These are phyloP conservation scores for Phyllostachys edulis DNA, from an alignment of 176 grass and related monocot species.

Conservation along the genomic window DNA sequence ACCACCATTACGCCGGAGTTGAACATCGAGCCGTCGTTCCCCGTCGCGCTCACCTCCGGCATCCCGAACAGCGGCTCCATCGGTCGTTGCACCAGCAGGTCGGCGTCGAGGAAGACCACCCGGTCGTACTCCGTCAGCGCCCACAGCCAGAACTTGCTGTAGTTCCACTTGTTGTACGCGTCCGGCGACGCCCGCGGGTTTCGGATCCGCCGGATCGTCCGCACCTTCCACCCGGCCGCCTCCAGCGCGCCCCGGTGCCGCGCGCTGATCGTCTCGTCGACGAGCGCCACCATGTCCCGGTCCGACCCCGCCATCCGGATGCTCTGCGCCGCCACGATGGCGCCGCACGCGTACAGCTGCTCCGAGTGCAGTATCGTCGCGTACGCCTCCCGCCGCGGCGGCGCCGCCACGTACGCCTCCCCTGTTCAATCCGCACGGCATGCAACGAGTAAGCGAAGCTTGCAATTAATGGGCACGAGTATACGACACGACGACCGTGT, in stretches of 20 bases:
- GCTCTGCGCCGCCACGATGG: conserved; percentile 46
- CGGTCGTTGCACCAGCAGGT: conserved; percentile 45
- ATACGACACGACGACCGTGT: no score
- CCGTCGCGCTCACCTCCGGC: conserved; percentile 50
- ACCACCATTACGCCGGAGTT: conserved; percentile 65
- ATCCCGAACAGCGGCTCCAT: conserved; percentile 39
- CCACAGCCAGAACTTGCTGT: conserved; percentile 69
- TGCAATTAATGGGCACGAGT: neutral
- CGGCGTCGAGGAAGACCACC: conserved; percentile 58
- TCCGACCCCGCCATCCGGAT: conserved; percentile 31
- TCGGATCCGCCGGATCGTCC: conserved; percentile 28
- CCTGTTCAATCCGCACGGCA: neutral
- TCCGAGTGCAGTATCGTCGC: conserved; percentile 58
- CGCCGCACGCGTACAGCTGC: conserved; percentile 57
- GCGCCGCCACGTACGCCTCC: neutral
- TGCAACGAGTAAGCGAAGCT: neutral
- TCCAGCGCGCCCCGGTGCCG: conserved; percentile 32
- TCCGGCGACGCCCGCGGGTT: conserved; percentile 32
- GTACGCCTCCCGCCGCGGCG: conserved; percentile 40
- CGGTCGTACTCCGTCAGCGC: conserved; percentile 43
- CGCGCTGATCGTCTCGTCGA: conserved; percentile 46
- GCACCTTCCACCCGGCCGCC: conserved; percentile 42
- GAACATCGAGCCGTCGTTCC: conserved; percentile 45
- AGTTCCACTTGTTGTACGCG: conserved; percentile 63
- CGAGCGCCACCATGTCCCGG: conserved; percentile 48